Percentiles rank a stretch among this genome's conserved stretches.
Conservation (phyloP, 1,284 basidiomycete genomes). For the Grifola frondosa region DNA sequence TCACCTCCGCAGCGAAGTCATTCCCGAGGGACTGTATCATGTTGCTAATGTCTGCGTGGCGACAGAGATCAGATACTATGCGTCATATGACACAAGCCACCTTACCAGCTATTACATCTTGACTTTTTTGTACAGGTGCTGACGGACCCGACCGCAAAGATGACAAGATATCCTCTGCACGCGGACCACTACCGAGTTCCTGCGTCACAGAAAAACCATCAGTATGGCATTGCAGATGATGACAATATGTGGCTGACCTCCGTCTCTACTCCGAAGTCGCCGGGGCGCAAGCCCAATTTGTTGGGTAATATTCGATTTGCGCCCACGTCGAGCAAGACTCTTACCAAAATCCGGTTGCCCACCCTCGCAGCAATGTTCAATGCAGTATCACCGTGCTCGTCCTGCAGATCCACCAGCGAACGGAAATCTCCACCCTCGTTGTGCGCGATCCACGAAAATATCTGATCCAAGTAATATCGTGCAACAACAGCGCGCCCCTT, state of each 20-base stretch:
- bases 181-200: conserved; percentile 68
- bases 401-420: conserved; percentile 87
- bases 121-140: conserved; percentile 80
- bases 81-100: not conserved
- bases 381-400: conserved; percentile 95
- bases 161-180: conserved; percentile 75
- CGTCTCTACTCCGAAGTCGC: conserved; percentile 91
- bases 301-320: conserved; percentile 92
- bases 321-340: conserved; percentile 88
- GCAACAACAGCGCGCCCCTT: conserved; percentile 85
- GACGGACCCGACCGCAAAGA: conserved; percentile 69
- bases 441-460: conserved; percentile 82
- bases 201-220: conserved; percentile 35
- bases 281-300: conserved; percentile 89
- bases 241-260: conserved; percentile 57
- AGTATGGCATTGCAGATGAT: not conserved
- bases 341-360: conserved; percentile 87
- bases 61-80: not conserved
- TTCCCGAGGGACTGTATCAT: conserved; percentile 79
- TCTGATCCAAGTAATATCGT: conserved; percentile 89
- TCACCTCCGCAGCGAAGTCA: conserved; percentile 85
- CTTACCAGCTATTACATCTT: conserved; percentile 85
- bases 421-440: conserved; percentile 73
- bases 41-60: conserved; percentile 68
- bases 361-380: conserved; percentile 94